Percentiles rank a stretch among this genome's conserved stretches.
Evolutionary conservation across 192 early-diverging fungal genomes (phyloP).

Genomic region (Obelidium mucronatum): DNA sequence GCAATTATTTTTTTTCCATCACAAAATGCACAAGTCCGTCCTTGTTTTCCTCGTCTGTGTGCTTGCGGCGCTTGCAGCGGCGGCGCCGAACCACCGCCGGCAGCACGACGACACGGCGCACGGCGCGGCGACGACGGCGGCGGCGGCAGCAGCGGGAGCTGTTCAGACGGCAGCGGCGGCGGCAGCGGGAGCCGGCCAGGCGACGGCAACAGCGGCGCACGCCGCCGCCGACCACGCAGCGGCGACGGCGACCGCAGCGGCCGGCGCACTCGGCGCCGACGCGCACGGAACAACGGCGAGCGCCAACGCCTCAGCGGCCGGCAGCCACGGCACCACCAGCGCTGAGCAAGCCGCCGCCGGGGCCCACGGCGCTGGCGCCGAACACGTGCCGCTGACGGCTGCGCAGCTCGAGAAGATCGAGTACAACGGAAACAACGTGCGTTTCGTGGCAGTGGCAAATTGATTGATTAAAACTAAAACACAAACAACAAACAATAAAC

Average conservation of each 20-base stretch:
- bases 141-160: too few species aligned
- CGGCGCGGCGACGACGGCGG: too few species aligned
- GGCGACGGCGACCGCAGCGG: too few species aligned
- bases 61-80: too few species aligned
- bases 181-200: background rate
- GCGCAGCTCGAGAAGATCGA: background rate
- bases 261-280: background rate
- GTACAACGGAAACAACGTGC: background rate
- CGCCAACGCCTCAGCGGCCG: background rate
- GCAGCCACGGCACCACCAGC: background rate
- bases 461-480: background rate
- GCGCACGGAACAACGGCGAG: background rate
- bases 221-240: too few species aligned
- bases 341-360: background rate
- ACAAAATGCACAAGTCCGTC: too few species aligned
- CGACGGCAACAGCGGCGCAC: background rate
- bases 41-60: too few species aligned
- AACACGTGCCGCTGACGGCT: background rate
- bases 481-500: background rate
- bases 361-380: background rate
- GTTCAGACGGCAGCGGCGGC: too few species aligned
- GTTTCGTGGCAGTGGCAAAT: background rate
- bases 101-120: too few species aligned
- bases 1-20: background rate
- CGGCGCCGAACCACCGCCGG: too few species aligned